Evolutionary conservation across 768 basidiomycete genomes (phyloP), one percentile per base, ranked within the genome.

Genomic region (Lactarius tabidus): DNA sequence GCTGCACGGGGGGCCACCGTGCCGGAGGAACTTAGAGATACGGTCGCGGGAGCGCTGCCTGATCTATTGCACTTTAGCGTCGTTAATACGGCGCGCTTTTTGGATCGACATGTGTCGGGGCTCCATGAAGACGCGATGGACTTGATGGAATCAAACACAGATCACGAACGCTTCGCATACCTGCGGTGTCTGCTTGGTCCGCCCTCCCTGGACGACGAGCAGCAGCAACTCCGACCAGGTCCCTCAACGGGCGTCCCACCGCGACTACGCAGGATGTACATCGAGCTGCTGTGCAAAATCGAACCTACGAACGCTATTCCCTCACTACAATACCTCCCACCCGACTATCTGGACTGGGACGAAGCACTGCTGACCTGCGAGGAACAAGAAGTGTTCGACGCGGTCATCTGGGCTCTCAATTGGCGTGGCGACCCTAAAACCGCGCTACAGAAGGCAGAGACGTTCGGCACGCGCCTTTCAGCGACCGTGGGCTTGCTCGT

Each of bases 331-430:
- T 77, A 75, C 59, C 76, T 90, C 61, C 84, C 86, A 0, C 64
- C 72, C 6, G 80, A 81, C 18, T 77, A 76, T 59, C 74, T 93
- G 56, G 86, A 90, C 62, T 83, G 86, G 76, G 67, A 75, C 2
- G 77, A 82, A 26, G 77, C 88, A 29, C 77, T 86, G 18, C 77
- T 77, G 6, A 82, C 84, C 10, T 95, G 93, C 74, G 90, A 95
- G 74, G 74, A 79, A 2, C 79, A 81, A 23, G 79, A 79, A 48
- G 86, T 85, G 18, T 89, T 82, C 67, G 87, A 92, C 57, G 92
- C 91, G 10, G 87, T 90, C 28, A 77, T 98, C 6, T 98, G 95
- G 95, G 81, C 86, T 2, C 76, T 87, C 54, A 82, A 93, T 69
- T 80, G 82, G 71, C 80, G 79, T 51, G 90, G 89, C 2, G 77